Percentiles rank a stretch among this genome's conserved stretches.
Conservation (phyloP, 352 stramenopile genomes). For the Phytophthora capsici region DNA sequence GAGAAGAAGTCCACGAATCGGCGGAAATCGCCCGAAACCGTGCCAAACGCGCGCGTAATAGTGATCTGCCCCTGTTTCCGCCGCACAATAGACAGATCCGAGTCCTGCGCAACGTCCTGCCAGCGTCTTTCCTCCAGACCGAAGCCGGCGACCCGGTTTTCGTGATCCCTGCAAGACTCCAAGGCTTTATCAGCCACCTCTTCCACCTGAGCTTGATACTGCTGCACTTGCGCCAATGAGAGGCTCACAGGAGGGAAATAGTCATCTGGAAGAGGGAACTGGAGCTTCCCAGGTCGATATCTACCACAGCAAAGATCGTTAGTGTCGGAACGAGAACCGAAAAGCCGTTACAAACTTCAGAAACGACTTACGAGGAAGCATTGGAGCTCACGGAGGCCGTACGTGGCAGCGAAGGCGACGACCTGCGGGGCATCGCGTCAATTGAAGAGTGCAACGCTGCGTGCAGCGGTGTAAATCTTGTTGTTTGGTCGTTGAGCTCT, state of each 20-base stretch:
- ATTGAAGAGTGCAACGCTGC: slow-evolving; percentile 30
- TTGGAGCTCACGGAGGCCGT: slow-evolving; percentile 27
- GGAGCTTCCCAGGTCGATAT: slow-evolving; percentile 33
- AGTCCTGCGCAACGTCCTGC: slow-evolving; percentile 38
- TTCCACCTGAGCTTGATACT: slow-evolving; percentile 37
- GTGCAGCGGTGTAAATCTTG: slow-evolving; percentile 11
- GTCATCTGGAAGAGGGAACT: slow-evolving; percentile 51
- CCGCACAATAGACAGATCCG: slow-evolving; percentile 38
- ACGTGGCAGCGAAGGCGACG: slow-evolving; percentile 29
- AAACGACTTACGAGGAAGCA: slow-evolving; percentile 37
- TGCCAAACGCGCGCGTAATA: slow-evolving; percentile 62
- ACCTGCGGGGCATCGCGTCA: slow-evolving; percentile 38
- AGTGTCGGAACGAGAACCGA: slow-evolving; percentile 17
- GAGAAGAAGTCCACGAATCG: slow-evolving; percentile 76
- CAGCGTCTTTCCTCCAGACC: slow-evolving; percentile 29
- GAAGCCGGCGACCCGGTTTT: slow-evolving; percentile 35
- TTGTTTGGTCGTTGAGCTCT: slow-evolving; percentile 29
- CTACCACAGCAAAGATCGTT: slow-evolving; percentile 16
- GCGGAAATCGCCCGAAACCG: slow-evolving; percentile 58
- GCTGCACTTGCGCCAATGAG: slow-evolving; percentile 37
- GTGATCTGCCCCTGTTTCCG: slow-evolving; percentile 29
- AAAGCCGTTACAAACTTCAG: slow-evolving; percentile 39
- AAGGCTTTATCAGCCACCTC: slow-evolving; percentile 30
- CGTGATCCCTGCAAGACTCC: slow-evolving; percentile 40
- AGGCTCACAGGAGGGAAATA: slow-evolving; percentile 49